Percentiles rank a stretch among this genome's conserved stretches.
Evolutionary conservation across 805 yeast species (phyloP).

Genomic region (Debaryomyces prosopidis): DNA sequence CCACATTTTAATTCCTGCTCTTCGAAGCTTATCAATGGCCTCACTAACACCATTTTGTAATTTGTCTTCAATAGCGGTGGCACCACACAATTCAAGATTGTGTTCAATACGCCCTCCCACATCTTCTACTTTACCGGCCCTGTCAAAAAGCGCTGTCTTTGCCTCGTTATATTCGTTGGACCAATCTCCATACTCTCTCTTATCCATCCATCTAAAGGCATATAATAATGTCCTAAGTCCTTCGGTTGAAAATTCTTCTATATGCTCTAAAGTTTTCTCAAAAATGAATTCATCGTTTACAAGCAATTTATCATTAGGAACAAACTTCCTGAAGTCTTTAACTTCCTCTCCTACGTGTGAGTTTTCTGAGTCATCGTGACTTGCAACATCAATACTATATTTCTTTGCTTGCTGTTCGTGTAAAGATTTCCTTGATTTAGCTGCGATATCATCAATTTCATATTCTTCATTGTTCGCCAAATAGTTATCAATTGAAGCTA

Average conservation of each 20-base stretch:
- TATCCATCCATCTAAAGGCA: conserved; percentile 70
- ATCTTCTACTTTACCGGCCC: conserved; percentile 64
- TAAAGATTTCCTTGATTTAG: conserved; percentile 55
- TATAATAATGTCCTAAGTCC: conserved; percentile 90
- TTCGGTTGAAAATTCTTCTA: conserved; percentile 92
- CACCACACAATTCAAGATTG: conserved; percentile 74
- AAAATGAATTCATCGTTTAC: conserved; percentile 73
- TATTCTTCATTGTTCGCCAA: conserved; percentile 47
- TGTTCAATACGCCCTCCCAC: conserved; percentile 74
- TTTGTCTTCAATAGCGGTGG: conserved; percentile 96
- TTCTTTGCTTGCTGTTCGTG: conserved; percentile 59
- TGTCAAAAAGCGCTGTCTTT: conserved; percentile 67
- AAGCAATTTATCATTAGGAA: conserved; percentile 55
- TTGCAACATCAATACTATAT: conserved; percentile 40
- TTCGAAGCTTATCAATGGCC: conserved; percentile 83
- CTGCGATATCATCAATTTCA: conserved; percentile 55
- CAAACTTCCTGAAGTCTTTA: neutral
- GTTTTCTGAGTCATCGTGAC: conserved; percentile 1
- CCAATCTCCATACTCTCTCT: conserved; percentile 66
- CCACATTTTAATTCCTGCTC: conserved; percentile 96
- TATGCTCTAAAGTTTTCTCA: conserved; percentile 83
- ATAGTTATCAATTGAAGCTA: conserved; percentile 51
- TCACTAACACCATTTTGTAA: conserved; percentile 97
- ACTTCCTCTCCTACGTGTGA: conserved; percentile 9
- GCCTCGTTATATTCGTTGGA: conserved; percentile 67